These are phyloP conservation scores for Crithidia acanthocephali DNA, from an alignment of 208 protist species.

Conservation along the genomic window DNA sequence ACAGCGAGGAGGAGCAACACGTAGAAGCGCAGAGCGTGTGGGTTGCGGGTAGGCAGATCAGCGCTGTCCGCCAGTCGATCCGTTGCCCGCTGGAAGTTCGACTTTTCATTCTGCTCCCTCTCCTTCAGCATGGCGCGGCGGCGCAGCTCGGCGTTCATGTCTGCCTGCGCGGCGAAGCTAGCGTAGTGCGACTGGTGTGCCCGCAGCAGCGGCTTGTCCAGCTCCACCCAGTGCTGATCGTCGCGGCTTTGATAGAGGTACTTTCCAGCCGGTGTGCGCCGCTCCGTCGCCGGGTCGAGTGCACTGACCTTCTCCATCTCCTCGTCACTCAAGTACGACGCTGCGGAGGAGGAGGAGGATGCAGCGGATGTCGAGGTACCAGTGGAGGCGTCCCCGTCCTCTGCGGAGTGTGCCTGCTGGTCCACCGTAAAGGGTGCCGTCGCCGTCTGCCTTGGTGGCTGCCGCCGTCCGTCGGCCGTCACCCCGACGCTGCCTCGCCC, in stretches of 20 bases:
- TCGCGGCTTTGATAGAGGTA: conserved; percentile 86
- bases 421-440: conserved; percentile 44
- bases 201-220: conserved; percentile 61
- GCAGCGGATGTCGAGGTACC: too few relatives aligned
- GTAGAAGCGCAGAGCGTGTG: conserved; percentile 51
- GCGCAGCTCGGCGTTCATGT: conserved; percentile 73
- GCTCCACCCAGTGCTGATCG: conserved; percentile 76
- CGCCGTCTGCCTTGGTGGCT: conserved; percentile 1
- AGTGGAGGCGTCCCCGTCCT: neutral
- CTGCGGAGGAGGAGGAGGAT: conserved; percentile 7
- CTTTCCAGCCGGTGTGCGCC: conserved; percentile 59
- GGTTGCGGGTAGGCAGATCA: conserved; percentile 67
- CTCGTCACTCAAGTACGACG: conserved; percentile 50
- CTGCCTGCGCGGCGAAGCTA: conserved; percentile 57
- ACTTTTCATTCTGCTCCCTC: conserved; percentile 73
- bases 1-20: conserved; percentile 39
- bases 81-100: conserved; percentile 55
- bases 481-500: conserved; percentile 15
- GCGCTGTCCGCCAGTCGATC: conserved; percentile 68
- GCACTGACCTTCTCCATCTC: conserved; percentile 69
- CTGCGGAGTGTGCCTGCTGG: conserved; percentile 24
- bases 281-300: conserved; percentile 75
- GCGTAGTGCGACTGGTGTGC: conserved; percentile 73
- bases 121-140: conserved; percentile 61
- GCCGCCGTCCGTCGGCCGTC: conserved; percentile 32